A percentile compares a stretch with the other conserved stretches of the same genome.
phyloP scores from a whole-genome alignment of 257 asterid species.

The Solanum pimpinellifolium region DNA sequence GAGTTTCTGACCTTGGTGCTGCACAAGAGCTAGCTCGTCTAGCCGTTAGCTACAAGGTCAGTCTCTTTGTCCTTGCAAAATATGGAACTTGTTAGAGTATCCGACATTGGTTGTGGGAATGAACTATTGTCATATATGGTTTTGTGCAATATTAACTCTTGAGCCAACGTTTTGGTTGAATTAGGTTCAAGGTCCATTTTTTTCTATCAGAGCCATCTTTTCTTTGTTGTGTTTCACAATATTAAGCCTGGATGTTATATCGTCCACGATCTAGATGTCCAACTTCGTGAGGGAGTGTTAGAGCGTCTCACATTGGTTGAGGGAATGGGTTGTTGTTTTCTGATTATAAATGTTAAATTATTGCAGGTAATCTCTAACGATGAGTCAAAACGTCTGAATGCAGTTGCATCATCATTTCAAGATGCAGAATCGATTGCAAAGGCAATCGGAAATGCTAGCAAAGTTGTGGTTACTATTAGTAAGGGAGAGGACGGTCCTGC shows the following conservation, averaged over 20 bases:
- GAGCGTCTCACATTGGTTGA: not conserved
- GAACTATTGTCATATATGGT: not conserved
- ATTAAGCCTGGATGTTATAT: not conserved
- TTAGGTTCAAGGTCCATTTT: not conserved
- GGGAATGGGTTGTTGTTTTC: not conserved
- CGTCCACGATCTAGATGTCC: not conserved
- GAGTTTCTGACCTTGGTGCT: conserved; percentile 72
- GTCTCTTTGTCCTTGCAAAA: not conserved
- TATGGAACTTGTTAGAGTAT: not conserved
- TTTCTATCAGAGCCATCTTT: not conserved
- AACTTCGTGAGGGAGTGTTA: not conserved
- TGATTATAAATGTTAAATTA: not conserved
- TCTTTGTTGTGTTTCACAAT: not conserved
- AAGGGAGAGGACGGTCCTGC: conserved; percentile 62
- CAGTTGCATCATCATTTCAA: conserved; percentile 58
- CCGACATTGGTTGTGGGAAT: not conserved
- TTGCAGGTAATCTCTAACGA: conserved; percentile 64
- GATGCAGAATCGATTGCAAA: conserved; percentile 78
- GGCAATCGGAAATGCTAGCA: conserved; percentile 88
- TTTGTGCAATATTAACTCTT: not conserved
- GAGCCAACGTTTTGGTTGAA: not conserved
- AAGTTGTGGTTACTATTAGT: conserved; percentile 84
- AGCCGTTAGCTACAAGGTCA: conserved; percentile 68
- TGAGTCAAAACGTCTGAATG: conserved; percentile 64
- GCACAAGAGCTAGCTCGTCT: conserved; percentile 90